Conservation (phyloP, 2,329 filamentous ascomycete genomes). For the Cercospora sp. region DNA sequence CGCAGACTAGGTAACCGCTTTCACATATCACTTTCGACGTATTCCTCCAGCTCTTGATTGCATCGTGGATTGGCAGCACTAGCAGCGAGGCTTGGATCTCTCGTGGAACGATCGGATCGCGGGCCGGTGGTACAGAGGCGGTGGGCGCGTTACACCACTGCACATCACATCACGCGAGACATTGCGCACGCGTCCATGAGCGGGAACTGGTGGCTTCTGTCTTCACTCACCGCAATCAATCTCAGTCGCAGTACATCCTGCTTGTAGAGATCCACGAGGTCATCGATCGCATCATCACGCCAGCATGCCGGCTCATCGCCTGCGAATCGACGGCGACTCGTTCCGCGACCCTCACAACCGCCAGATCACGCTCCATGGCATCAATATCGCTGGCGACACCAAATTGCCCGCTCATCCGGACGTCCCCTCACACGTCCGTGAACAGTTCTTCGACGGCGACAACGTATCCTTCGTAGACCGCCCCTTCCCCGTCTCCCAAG, state of each 20-base stretch:
- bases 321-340: conserved; percentile 79
- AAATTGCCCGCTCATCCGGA: conserved; percentile 84
- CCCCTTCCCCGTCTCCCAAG: conserved; percentile 80
- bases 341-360: conserved; percentile 82
- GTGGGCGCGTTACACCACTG: not conserved
- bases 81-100: not conserved
- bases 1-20: not conserved
- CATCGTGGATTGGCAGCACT: not conserved
- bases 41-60: not conserved
- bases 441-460: conserved; percentile 90
- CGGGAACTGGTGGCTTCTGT: not conserved
- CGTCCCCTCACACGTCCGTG: conserved; percentile 72
- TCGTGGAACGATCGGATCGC: conserved; percentile 2
- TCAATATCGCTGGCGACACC: conserved; percentile 88
- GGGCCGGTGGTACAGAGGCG: not conserved
- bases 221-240: not conserved
- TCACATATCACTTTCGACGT: not conserved
- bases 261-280: not conserved
- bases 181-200: not conserved
- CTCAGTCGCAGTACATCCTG: not conserved
- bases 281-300: not conserved
- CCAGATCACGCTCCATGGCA: conserved; percentile 85
- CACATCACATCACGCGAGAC: not conserved
- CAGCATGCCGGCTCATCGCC: conserved; percentile 45
- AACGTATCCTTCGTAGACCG: conserved; percentile 83